Conservation (phyloP, 257 asterid genomes). For the Agastache rugosa region DNA sequence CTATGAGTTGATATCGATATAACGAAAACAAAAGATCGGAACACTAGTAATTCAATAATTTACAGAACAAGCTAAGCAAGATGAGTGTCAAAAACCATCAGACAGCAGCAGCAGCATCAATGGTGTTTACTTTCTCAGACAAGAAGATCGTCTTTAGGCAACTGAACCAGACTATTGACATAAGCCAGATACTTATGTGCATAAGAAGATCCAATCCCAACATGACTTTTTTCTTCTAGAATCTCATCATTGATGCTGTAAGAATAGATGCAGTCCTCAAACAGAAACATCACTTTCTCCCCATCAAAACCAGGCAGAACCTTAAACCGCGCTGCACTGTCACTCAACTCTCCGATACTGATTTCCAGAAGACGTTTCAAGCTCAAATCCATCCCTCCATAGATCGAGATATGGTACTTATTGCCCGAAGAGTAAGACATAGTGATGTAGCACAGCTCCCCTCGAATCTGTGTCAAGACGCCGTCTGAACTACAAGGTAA, state of each 20-base stretch:
- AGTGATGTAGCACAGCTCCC: slow-evolving; percentile 52
- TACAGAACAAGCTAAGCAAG: no score
- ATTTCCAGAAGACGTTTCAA: slow-evolving; percentile 31
- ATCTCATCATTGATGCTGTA: slow-evolving; percentile 35
- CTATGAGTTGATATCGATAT: slow-evolving; percentile 24
- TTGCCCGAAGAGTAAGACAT: background rate
- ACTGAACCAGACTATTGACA: slow-evolving; percentile 52
- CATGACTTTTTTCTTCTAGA: background rate
- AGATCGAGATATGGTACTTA: slow-evolving; percentile 36
- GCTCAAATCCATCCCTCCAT: slow-evolving; percentile 44
- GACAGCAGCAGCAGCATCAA: background rate
- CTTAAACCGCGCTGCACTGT: background rate
- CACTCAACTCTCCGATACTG: background rate
- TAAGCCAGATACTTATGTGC: slow-evolving; percentile 43
- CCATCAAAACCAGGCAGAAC: slow-evolving; percentile 46
- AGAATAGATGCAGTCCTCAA: slow-evolving; percentile 20
- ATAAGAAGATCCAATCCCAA: background rate
- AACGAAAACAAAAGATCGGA: background rate
- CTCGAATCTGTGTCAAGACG: slow-evolving; percentile 42
- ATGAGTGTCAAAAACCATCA: no score
- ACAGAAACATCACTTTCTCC: slow-evolving; percentile 43
- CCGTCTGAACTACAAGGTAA: slow-evolving; percentile 39
- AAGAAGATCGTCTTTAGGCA: slow-evolving; percentile 8
- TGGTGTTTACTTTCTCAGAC: background rate
- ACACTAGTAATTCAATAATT: background rate